Conservation (phyloP, 2,329 filamentous ascomycete species). For the Aspergillus sojae region DNA sequence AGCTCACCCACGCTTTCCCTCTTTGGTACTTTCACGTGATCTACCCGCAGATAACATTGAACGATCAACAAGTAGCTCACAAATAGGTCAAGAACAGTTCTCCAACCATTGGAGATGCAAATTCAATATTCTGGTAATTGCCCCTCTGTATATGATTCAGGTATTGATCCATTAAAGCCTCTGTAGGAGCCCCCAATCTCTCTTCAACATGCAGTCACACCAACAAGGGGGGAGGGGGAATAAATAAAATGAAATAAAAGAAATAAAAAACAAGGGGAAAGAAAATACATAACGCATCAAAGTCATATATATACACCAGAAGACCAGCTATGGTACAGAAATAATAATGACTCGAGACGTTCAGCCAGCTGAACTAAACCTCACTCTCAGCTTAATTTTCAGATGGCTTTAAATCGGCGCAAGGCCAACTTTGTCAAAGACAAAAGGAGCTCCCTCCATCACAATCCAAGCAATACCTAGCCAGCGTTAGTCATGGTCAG, state of each 20-base stretch:
- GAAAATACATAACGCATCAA: not conserved
- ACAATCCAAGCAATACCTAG: conserved; percentile 14
- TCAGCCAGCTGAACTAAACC: conserved; percentile 11
- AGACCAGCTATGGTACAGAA: conserved; percentile 10
- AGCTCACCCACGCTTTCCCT: not conserved
- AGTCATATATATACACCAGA: conserved; percentile 9
- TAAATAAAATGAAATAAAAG: not conserved
- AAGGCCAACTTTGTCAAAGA: conserved; percentile 13
- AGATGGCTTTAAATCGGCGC: not conserved
- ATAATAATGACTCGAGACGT: not conserved
- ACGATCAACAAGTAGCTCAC: not conserved
- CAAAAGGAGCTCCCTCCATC: conserved; percentile 10
- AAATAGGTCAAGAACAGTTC: not conserved
- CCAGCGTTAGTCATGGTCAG: not conserved
- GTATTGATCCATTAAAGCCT: not conserved
- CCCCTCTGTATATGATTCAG: not conserved
- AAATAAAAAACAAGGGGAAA: not conserved
- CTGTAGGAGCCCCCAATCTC: not conserved
- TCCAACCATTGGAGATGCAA: not conserved
- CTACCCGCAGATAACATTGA: not conserved
- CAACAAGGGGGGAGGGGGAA: not conserved
- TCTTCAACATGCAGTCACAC: not conserved
- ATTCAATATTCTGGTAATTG: not conserved
- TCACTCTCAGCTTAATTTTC: not conserved
- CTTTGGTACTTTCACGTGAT: not conserved